These are phyloP conservation scores for Kazachstania martiniae DNA, from an alignment of 805 yeast species.

Conservation along the genomic window DNA sequence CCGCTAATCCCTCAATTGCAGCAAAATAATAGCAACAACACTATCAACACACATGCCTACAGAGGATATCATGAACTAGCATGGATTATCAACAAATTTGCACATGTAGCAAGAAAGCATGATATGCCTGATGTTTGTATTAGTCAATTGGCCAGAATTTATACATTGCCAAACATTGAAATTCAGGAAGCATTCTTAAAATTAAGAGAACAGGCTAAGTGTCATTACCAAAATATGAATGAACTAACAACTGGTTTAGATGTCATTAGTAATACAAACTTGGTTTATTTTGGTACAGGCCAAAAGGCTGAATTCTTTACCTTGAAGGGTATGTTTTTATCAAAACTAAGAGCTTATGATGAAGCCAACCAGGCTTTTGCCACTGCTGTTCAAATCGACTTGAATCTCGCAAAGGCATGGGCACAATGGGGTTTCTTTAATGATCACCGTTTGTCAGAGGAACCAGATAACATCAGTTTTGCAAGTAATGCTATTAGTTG, in stretches of 20 bases:
- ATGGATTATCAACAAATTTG: conserved; percentile 96
- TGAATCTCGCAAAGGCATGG: conserved; percentile 95
- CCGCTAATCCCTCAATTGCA: conserved; percentile 84
- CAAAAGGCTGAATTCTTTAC: conserved; percentile 98
- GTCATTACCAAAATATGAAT: conserved; percentile 85
- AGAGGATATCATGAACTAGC: conserved; percentile 98
- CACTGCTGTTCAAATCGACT: conserved; percentile 91
- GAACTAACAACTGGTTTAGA: conserved; percentile 93
- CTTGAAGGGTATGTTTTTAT: conserved; percentile 93
- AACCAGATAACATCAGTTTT: conserved; percentile 65
- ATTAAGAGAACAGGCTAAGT: conserved; percentile 92
- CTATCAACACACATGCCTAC: conserved; percentile 86
- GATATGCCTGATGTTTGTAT: conserved; percentile 95
- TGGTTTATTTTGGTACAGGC: conserved; percentile 92
- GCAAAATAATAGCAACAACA: conserved; percentile 53
- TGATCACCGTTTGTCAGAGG: conserved; percentile 77
- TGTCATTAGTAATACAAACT: conserved; percentile 90
- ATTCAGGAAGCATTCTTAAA: conserved; percentile 96
- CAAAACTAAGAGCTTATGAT: conserved; percentile 79
- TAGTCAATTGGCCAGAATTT: conserved; percentile 82
- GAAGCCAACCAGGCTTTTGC: conserved; percentile 98
- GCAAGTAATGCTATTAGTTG: conserved; percentile 95
- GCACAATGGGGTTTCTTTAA: conserved; percentile 98
- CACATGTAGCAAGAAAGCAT: conserved; percentile 96
- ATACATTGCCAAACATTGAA: conserved; percentile 93